Percentiles rank a stretch among this genome's conserved stretches.
These are phyloP conservation scores for Termitomyces sp. DNA, from an alignment of 768 basidiomycete genomes.

Conservation along the genomic window DNA sequence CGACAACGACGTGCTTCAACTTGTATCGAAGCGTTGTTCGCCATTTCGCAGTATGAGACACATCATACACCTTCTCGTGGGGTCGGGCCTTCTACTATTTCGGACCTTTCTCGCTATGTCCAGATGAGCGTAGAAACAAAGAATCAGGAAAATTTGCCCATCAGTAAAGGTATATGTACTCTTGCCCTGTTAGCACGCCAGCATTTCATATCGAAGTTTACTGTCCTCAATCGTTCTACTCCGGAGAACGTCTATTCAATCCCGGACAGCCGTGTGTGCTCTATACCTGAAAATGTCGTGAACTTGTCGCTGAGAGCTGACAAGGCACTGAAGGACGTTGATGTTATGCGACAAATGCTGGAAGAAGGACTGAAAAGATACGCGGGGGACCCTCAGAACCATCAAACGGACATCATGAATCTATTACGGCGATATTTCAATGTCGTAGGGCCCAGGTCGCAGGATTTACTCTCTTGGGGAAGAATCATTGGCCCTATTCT, in stretches of 20 bases:
- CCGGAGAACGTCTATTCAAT: neutral
- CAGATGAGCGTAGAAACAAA: neutral
- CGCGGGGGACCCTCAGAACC: neutral
- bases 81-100: neutral
- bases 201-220: neutral
- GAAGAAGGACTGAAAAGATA: neutral
- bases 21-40: conserved; percentile 1
- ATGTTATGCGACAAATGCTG: neutral
- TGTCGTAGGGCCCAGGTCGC: neutral
- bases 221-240: neutral
- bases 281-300: neutral
- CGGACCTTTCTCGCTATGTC: neutral
- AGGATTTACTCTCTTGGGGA: neutral
- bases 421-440: neutral
- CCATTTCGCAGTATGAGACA: conserved; percentile 1
- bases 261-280: neutral
- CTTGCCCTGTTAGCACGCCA: neutral
- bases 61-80: neutral
- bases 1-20: neutral
- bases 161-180: neutral
- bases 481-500: neutral
- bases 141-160: neutral
- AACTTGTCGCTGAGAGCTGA: neutral
- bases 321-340: neutral
- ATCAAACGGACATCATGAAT: neutral